phyloP scores from a whole-genome alignment of 768 basidiomycete species.

The Mycena amicta region DNA sequence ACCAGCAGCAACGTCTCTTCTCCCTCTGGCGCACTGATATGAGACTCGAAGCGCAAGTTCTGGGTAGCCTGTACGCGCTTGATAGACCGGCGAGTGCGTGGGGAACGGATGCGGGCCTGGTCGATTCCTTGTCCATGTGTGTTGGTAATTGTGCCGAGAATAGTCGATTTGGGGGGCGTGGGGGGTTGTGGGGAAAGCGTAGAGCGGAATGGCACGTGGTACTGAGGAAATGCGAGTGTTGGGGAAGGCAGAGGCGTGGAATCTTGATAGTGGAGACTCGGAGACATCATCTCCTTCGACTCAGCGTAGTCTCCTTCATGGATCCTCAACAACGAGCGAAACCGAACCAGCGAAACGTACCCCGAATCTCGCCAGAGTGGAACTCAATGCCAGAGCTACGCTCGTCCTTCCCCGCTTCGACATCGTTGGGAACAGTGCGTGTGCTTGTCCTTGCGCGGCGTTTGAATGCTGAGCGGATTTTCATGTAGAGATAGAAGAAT shows the following conservation, averaged over 20 bases:
- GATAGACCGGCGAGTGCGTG: background rate
- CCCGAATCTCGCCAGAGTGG: background rate
- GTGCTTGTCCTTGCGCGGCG: background rate
- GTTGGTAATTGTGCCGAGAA: background rate
- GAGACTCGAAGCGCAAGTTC: background rate
- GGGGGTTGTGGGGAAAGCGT: background rate
- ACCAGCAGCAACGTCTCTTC: background rate
- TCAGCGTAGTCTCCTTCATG: background rate
- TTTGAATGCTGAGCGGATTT: background rate
- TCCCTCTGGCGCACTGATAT: background rate
- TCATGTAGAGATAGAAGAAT: slow-evolving; percentile 1
- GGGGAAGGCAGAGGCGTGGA: background rate
- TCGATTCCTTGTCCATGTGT: background rate
- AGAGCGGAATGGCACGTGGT: too few relatives aligned
- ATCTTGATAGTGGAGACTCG: too few relatives aligned
- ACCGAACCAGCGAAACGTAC: background rate
- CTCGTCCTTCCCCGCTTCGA: background rate
- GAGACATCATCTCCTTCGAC: too few relatives aligned
- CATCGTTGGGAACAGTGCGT: background rate
- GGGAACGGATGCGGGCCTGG: background rate
- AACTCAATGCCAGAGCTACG: background rate
- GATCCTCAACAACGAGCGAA: background rate
- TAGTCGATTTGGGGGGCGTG: background rate
- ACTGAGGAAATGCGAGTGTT: background rate
- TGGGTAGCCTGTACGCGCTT: background rate